Evolutionary conservation across 176 grass and related monocot genomes (phyloP), one percentile per base, ranked within the genome.

Genomic region (Musa itinerans): DNA sequence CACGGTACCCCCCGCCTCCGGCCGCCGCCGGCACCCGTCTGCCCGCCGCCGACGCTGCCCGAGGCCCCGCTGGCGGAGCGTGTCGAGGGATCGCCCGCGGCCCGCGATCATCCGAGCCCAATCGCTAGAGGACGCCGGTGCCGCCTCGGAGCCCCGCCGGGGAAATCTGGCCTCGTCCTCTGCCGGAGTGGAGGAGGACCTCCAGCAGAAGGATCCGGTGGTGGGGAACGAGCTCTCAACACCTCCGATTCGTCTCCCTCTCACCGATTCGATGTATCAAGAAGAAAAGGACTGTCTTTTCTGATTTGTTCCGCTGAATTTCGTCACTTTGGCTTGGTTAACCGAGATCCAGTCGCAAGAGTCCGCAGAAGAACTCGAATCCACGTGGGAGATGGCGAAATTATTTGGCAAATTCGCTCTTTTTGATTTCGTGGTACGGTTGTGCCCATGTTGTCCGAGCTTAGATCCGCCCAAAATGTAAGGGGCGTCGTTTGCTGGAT

Each of bases 71-170:
- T 9, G 53, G 10, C 10, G 8, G 23, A 29, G 14, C 23, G 23
- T 3, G 24, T 14, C 16, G 25, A 50, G 68, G 10, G 17, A 34
- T 67, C 24, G 14, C 13, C 26, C 11, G 20, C 26, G 25, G 65
- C 1, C 53, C 72, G 21, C 12, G 52, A 52, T 74, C 72, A 10
- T 8, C 22, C 52, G 21, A 14, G 7, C 6, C 7, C 7, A 20
- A 11, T 72, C 52, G 53, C 51, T 78, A 79, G 58, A 75, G 81
- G 63, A 16, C 68, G 68, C 43, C 68, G 68, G 68, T 0, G 65
- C n/a, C 15, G 27, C 50, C 49, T 29, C 52, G 13, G 49, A 55
- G 51, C 53, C 65, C 52, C 51, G 19, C 19, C 61, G 65, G 14
- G 50, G 65, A 22, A 19, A 15, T 48, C 24, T 54, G 50, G 20